Evolutionary conservation across 805 yeast genomes (phyloP).

Genomic region (Ogataea haglerorum): DNA sequence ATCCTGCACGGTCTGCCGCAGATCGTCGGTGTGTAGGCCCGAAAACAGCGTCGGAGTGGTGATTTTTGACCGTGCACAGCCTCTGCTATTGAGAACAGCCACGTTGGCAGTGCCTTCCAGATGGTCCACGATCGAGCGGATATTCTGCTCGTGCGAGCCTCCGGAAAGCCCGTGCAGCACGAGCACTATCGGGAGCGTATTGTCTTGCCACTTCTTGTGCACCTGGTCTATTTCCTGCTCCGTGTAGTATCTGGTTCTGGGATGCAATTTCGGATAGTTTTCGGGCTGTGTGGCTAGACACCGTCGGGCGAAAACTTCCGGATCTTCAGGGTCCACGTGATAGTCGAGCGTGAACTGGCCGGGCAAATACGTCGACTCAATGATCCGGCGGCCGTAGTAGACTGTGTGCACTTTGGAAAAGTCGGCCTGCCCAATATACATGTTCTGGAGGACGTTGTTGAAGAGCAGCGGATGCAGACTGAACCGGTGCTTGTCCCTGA

Average conservation of each 20-base stretch:
- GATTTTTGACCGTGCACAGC: constrained; percentile 72
- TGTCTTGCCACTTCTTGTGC: constrained; percentile 31
- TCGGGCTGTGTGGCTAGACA: constrained; percentile 43
- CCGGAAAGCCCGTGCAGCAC: constrained; percentile 75
- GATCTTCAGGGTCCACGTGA: constrained; percentile 35
- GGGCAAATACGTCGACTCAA: constrained; percentile 31
- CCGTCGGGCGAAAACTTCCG: constrained; percentile 30
- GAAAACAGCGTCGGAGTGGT: constrained; percentile 65
- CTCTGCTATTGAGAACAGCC: constrained; percentile 65
- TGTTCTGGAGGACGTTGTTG: constrained; percentile 49
- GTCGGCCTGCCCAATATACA: constrained; percentile 44
- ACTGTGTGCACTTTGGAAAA: constrained; percentile 41
- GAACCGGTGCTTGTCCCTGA: constrained; percentile 36
- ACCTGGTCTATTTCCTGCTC: constrained; percentile 39
- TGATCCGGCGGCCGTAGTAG: constrained; percentile 42
- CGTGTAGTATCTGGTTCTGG: constrained; percentile 61
- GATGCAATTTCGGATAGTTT: constrained; percentile 59
- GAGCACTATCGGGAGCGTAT: constrained; percentile 54
- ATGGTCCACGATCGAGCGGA: constrained; percentile 50
- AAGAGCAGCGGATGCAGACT: constrained; percentile 44
- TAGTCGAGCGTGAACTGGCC: constrained; percentile 50
- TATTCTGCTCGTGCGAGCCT: constrained; percentile 74
- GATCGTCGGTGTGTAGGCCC: constrained; percentile 67
- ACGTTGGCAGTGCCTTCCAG: constrained; percentile 46
- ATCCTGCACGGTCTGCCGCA: constrained; percentile 53